A percentile compares a stretch with the other conserved stretches of the same genome.
Conservation (phyloP, 2,329 filamentous ascomycete genomes). For the Pseudocercospora cruenta region DNA sequence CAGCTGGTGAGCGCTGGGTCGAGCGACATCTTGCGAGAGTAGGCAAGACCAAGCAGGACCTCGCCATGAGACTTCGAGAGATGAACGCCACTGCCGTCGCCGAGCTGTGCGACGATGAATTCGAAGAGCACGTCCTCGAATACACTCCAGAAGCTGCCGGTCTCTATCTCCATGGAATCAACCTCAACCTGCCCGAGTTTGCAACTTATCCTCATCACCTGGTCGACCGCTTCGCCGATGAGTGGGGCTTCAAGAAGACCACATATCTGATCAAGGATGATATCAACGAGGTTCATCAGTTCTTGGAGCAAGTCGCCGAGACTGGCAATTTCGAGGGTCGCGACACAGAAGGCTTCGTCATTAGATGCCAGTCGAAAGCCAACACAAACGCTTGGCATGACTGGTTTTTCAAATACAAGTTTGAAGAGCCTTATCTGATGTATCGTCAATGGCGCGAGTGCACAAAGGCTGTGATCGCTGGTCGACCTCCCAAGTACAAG, state of each 20-base stretch:
- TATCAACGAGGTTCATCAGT: conserved; percentile 71
- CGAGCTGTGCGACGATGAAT: conserved; percentile 92
- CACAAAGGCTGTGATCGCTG: conserved; percentile 83
- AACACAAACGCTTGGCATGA: conserved; percentile 65
- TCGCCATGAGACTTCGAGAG: conserved; percentile 73
- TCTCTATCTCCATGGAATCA: conserved; percentile 93
- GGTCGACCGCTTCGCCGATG: conserved; percentile 87
- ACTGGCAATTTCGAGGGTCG: conserved; percentile 87
- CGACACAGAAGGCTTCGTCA: conserved; percentile 95
- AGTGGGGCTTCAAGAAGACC: conserved; percentile 93
- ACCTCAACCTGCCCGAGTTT: conserved; percentile 92
- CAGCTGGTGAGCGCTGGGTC: conserved; percentile 79
- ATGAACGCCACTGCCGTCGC: conserved; percentile 94
- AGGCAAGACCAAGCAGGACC: conserved; percentile 76
- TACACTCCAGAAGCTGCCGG: conserved; percentile 81
- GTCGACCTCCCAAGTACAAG: conserved; percentile 73
- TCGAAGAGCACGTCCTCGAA: conserved; percentile 94
- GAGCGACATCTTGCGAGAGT: conserved; percentile 76
- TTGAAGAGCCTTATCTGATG: conserved; percentile 98
- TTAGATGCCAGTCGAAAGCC: conserved; percentile 74
- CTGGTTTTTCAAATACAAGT: conserved; percentile 99
- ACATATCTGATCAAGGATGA: conserved; percentile 78
- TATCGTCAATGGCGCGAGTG: conserved; percentile 98
- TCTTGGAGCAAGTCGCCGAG: conserved; percentile 83
- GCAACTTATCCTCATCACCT: conserved; percentile 78